A percentile compares a stretch with the other conserved stretches of the same genome.
These are phyloP conservation scores for Saxophila tyrrhenica DNA, from an alignment of 495 filamentous ascomycete species.

Conservation along the genomic window DNA sequence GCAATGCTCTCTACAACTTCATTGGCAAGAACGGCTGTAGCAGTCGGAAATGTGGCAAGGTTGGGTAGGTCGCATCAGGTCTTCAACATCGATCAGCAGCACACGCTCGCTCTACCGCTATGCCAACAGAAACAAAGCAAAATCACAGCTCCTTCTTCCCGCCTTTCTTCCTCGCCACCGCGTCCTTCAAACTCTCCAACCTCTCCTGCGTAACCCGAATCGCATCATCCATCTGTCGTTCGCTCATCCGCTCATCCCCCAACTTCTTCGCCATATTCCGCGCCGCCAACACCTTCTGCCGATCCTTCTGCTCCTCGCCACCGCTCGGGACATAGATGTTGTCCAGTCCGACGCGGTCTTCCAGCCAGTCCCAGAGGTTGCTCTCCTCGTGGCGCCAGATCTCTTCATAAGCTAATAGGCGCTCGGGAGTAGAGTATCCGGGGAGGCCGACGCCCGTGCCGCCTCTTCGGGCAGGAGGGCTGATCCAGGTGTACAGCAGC, in stretches of 20 bases:
- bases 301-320: slow-evolving; percentile 2
- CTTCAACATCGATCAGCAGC: not conserved
- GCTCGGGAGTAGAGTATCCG: slow-evolving; percentile 40
- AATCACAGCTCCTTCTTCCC: not conserved
- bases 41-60: no score
- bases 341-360: slow-evolving; percentile 72
- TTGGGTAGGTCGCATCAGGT: not conserved
- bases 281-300: slow-evolving; percentile 25
- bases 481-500: slow-evolving; percentile 41
- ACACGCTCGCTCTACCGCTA: not conserved
- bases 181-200: slow-evolving; percentile 59
- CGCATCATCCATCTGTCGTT: slow-evolving; percentile 72
- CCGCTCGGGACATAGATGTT: slow-evolving; percentile 24
- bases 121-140: not conserved
- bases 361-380: slow-evolving; percentile 92
- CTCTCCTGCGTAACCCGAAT: slow-evolving; percentile 77
- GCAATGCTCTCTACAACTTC: no score
- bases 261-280: slow-evolving; percentile 39
- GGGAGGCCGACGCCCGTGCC: slow-evolving; percentile 7
- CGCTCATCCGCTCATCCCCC: slow-evolving; percentile 59
- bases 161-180: slow-evolving; percentile 48
- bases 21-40: no score
- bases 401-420: slow-evolving; percentile 79
- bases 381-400: slow-evolving; percentile 86
- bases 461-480: slow-evolving; percentile 18